These are phyloP conservation scores for Globisporangium polare DNA, from an alignment of 352 stramenopile species.

Conservation along the genomic window DNA sequence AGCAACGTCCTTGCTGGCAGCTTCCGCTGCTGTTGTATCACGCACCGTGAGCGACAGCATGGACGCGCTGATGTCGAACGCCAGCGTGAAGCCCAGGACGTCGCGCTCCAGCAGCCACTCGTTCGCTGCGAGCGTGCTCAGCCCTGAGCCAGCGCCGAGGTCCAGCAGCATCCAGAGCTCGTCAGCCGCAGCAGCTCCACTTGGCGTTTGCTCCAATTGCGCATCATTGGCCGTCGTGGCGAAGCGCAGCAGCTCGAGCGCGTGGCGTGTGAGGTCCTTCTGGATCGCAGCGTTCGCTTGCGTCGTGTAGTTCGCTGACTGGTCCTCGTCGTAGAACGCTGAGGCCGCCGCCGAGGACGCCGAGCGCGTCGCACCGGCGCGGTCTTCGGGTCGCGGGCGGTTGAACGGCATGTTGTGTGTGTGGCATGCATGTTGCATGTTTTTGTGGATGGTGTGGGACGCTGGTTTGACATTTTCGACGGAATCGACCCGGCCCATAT, in stretches of 20 bases:
- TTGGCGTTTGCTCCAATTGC: not conserved
- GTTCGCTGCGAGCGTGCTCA: slow-evolving; percentile 55
- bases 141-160: slow-evolving; percentile 60
- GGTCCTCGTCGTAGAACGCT: slow-evolving; percentile 56
- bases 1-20: not conserved
- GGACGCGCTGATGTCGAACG: slow-evolving; percentile 71
- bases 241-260: slow-evolving; percentile 44
- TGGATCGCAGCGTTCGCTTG: slow-evolving; percentile 64
- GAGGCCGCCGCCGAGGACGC: slow-evolving; percentile 37
- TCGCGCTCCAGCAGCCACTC: slow-evolving; percentile 40
- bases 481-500: too few species aligned
- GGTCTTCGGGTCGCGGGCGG: slow-evolving; percentile 37
- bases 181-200: not conserved
- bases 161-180: slow-evolving; percentile 50
- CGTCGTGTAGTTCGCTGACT: slow-evolving; percentile 71
- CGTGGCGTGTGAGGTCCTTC: slow-evolving; percentile 57
- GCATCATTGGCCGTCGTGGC: not conserved
- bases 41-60: slow-evolving; percentile 52
- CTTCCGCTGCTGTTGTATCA: not conserved
- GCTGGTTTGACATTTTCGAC: too few species aligned
- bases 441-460: too few species aligned
- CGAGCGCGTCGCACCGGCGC: slow-evolving; percentile 29
- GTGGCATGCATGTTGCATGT: too few species aligned
- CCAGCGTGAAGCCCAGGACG: slow-evolving; percentile 39
- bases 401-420: slow-evolving; percentile 68